Evolutionary conservation across 2,329 filamentous ascomycete genomes (phyloP), one percentile per base, ranked within the genome.

Genomic region (Ophiocordyceps camponoti-floridani): DNA sequence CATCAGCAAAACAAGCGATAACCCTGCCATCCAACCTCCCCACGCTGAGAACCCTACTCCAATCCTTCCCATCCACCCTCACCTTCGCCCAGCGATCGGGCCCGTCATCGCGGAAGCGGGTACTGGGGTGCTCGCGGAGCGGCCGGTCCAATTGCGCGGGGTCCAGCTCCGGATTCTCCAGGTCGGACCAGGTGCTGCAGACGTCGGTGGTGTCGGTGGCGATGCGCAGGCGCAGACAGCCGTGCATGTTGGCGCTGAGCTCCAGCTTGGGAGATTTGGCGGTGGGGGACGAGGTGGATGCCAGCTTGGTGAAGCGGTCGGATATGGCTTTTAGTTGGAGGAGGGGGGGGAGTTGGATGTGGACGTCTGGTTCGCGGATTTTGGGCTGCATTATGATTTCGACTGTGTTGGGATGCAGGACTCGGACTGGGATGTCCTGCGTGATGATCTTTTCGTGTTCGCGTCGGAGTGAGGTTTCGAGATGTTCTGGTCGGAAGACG

Each of bases 361-460:
- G 84, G 3, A 95, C 88, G 55, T 96, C 91, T 37, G 89, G 86
- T 53, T 94, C 87, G 47, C 85, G 80, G 47, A 88, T 86, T 48
- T 80, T 79, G 13, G 91, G 91, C 64, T 98, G 89, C 65, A 94
- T 86, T 49, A 96, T 79, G n/a, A 79, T 83, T 55, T 91, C 84
- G n/a, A 96, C 86, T 0, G 77, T 82, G 44, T 82, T 77, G 2
- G 84, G 79, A 47, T 84, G 79, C 10, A 98, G 73, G 1, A 98
- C 87, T 16, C 88, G 81, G 40, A 96, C 82, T n/a, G 91, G 91
- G 37, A 98, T 83, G 62, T 96, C 87, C 58, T 98, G 91, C 1
- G 87, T 94, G 55, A 98, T 83, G 53, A 93, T 73, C 49, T 91
- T 94, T 60, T 95, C 88, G 53, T 86, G 80, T 55, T 89, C 84